phyloP scores from a whole-genome alignment of 2,329 filamentous ascomycete species.

The Daldinia eschscholtzii region DNA sequence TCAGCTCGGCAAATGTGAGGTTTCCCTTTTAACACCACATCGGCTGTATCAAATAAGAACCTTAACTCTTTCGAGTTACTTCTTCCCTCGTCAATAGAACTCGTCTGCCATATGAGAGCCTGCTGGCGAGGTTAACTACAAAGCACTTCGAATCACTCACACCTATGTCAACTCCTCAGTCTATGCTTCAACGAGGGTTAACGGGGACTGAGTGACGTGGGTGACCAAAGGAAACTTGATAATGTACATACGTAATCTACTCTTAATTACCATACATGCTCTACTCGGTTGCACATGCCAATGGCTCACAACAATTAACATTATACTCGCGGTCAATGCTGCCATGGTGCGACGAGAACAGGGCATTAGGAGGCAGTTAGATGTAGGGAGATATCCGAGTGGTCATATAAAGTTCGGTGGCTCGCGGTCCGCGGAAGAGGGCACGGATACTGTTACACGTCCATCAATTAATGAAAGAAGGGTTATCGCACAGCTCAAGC shows the following conservation, averaged over 20 bases:
- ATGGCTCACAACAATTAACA: not conserved
- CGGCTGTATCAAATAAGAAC: too few species aligned
- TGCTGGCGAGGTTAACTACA: not conserved
- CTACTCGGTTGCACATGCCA: not conserved
- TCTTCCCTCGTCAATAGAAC: not conserved
- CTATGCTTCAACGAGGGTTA: too few species aligned
- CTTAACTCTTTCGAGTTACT: too few species aligned
- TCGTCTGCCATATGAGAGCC: not conserved
- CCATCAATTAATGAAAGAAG: too few species aligned
- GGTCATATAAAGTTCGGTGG: not conserved
- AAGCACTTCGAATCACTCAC: not conserved
- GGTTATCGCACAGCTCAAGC: too few species aligned
- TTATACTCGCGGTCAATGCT: not conserved
- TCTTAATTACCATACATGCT: not conserved
- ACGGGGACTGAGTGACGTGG: too few species aligned
- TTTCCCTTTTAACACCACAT: too few species aligned
- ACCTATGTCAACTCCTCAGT: not conserved
- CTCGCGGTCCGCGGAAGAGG: not conserved
- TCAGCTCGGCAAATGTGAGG: constrained; percentile 13
- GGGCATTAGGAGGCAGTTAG: not conserved
- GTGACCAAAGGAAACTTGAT: too few species aligned
- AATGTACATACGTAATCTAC: not conserved
- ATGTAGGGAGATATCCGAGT: not conserved
- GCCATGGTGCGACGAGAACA: not conserved
- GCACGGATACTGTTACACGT: not conserved